Conservation (phyloP, 331 rosid species). For the Pyrus hybrid region DNA sequence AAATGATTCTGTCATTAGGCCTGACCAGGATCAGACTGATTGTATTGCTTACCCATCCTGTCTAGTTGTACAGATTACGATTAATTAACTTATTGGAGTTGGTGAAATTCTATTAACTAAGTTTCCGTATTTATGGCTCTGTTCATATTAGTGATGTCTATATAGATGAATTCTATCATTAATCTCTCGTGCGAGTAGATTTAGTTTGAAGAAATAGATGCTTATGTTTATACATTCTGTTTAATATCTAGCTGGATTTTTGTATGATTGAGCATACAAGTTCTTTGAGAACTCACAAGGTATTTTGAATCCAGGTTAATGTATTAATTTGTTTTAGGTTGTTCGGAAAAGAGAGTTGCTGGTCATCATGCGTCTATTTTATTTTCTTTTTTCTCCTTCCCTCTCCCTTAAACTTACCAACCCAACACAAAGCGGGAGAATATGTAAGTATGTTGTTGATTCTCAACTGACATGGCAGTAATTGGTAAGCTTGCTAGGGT, state of each 20-base stretch:
- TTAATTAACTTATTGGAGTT: neutral
- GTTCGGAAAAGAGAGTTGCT: neutral
- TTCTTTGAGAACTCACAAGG: neutral
- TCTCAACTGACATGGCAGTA: neutral
- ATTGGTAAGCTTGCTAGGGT: neutral
- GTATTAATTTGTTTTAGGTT: too few species aligned
- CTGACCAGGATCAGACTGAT: neutral
- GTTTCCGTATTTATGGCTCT: neutral
- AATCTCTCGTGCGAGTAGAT: neutral
- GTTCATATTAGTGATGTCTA: neutral
- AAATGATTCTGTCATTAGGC: neutral
- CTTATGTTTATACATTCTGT: too few species aligned
- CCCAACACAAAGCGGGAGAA: neutral
- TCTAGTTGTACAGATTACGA: neutral
- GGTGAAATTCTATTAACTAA: neutral
- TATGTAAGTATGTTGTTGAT: neutral
- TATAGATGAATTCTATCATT: neutral
- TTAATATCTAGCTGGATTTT: too few species aligned
- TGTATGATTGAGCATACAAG: neutral
- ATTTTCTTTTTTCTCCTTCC: neutral
- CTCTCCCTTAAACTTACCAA: neutral
- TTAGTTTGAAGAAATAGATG: neutral
- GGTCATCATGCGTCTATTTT: neutral
- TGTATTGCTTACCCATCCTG: neutral
- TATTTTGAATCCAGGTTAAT: neutral